A percentile compares a stretch with the other conserved stretches of the same genome.
phyloP scores from a whole-genome alignment of 2,329 filamentous ascomycete species.

The Cryphonectria carpinicola region DNA sequence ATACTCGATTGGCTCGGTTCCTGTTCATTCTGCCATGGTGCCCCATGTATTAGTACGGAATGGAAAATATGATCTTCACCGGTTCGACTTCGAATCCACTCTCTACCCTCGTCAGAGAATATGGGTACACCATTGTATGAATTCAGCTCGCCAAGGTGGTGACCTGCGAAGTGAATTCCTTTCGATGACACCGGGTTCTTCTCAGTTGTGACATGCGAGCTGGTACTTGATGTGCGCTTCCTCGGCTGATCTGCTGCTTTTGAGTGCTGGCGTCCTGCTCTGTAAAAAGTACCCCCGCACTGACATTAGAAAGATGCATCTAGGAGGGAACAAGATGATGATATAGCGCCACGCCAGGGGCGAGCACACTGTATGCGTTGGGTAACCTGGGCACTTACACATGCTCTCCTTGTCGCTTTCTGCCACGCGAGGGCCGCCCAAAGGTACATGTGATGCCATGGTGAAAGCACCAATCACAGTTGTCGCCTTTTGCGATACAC shows the following conservation, averaged over 20 bases:
- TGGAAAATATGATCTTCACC: constrained; percentile 42
- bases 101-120: constrained; percentile 49
- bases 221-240: neutral
- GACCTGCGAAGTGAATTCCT: constrained; percentile 51
- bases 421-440: constrained; percentile 32
- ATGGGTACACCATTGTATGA: constrained; percentile 53
- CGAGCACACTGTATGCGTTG: neutral
- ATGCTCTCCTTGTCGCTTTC: neutral
- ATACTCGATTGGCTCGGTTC: neutral
- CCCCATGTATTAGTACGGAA: constrained; percentile 31
- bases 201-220: neutral
- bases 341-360: neutral
- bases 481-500: constrained; percentile 47
- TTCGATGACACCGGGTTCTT: no score
- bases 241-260: neutral
- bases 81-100: constrained; percentile 52
- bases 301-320: neutral
- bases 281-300: neutral
- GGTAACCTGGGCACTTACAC: neutral
- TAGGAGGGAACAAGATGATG: neutral
- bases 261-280: neutral
- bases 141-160: constrained; percentile 51
- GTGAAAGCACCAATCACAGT: constrained; percentile 56
- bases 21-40: constrained; percentile 11
- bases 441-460: constrained; percentile 53